phyloP scores from a whole-genome alignment of 2,329 filamentous ascomycete genomes.

The Beauveria caledonica region DNA sequence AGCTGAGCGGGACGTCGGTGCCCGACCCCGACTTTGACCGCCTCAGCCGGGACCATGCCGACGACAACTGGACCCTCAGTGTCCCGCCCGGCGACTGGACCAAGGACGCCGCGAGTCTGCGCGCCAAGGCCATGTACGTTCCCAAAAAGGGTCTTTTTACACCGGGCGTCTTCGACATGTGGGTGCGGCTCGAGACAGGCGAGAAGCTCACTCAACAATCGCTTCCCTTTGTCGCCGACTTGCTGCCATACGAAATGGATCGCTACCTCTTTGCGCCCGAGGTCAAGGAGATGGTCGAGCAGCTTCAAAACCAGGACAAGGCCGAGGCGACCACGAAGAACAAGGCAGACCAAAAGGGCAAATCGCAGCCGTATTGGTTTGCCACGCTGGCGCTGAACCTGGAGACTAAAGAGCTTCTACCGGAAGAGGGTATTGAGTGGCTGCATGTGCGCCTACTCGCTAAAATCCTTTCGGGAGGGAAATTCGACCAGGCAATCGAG shows the following conservation, averaged over 20 bases:
- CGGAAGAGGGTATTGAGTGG: conserved; percentile 60
- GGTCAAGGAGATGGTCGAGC: neutral
- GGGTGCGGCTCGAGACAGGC: conserved; percentile 48
- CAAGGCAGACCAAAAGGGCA: conserved; percentile 6
- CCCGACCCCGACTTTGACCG: conserved; percentile 15
- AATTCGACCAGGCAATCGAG: conserved; percentile 62
- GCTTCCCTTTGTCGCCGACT: conserved; percentile 55
- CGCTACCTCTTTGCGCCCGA: conserved; percentile 43
- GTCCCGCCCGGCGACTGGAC: conserved; percentile 9
- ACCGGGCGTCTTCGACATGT: conserved; percentile 43
- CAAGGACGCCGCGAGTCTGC: neutral
- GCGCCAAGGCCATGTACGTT: conserved; percentile 1
- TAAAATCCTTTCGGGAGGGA: conserved; percentile 59
- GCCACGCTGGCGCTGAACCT: conserved; percentile 64
- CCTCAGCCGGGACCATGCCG: conserved; percentile 7
- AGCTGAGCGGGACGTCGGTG: conserved; percentile 13
- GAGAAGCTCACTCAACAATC: conserved; percentile 53
- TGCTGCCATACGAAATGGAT: conserved; percentile 1
- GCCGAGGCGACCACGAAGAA: conserved; percentile 1
- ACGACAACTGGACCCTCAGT: conserved; percentile 16
- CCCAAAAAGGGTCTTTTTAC: conserved; percentile 5
- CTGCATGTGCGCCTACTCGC: conserved; percentile 56
- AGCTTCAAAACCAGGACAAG: neutral
- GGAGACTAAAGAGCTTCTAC: conserved; percentile 63
- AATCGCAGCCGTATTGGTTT: conserved; percentile 48